Base-by-base conservation (phyloP, 495 filamentous ascomycete genomes). In the Podospora fimiseda region DNA sequence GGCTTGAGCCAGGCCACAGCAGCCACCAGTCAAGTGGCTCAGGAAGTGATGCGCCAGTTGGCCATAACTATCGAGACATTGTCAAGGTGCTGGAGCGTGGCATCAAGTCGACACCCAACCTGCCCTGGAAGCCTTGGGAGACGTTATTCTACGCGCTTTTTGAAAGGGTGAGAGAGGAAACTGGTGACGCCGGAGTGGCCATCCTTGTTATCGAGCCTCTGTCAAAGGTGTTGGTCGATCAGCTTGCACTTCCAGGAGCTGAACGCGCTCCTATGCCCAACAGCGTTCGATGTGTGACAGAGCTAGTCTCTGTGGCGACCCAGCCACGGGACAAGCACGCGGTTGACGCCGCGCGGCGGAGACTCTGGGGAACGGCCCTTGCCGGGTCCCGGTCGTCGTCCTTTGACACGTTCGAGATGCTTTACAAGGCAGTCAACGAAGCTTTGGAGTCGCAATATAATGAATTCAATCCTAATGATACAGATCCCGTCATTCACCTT, bases 131-230 rank as follows among this genome's bases (percentile, higher is more conserved):
- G 18, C 71, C 72, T 21, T 92, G 87, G 87, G 68, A 77, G 48
- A 62, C 72, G 5, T 64, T 94, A 0, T 80, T 89, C 44, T 68
- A 75, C 9, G 68, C 74, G 2, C 74, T 88, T 15, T 69, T 79
- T 13, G 69, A 71, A n/a, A 75, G 78, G 43, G 78, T 86, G 9
- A 76, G 74, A 43, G 70, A 72, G 8, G 86, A 92, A 54, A 79
- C 80, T 38, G 87, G 89, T 5, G 81, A 87, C 52, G 76, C 74
- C 4, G 80, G 77, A 2, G 72, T 83, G 19, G 77, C 80, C 2
- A 70, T 80, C 16, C 74, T 80, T 22, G 73, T 87, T 11, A 71
- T 89, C 22, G 89, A 91, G 51, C 89, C 88, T 9, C 63, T 95
- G 18, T 80, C 88, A 3, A 81, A 80, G 43, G 61, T 58, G 2